Evolutionary conservation across 306 rosid species (phyloP).

Genomic region (Ceratonia siliqua): DNA sequence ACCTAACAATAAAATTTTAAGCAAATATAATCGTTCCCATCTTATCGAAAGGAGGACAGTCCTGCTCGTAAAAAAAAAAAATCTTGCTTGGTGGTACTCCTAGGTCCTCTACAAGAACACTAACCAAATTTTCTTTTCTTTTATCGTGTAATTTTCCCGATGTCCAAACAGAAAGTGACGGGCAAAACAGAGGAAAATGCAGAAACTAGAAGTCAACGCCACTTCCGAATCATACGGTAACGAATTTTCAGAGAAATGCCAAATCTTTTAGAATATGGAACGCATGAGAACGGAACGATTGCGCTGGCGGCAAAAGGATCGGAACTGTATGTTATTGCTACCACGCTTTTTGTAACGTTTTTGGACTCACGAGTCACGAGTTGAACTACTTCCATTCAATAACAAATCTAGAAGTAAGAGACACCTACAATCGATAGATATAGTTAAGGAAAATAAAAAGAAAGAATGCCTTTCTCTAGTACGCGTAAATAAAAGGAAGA

Average conservation of each 20-base stretch:
- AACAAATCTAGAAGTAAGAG: neutral
- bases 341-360: constrained; percentile 30
- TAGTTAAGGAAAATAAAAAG: too few species aligned
- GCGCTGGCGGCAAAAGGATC: constrained; percentile 48
- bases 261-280: constrained; percentile 15
- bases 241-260: constrained; percentile 19
- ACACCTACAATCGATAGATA: neutral
- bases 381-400: neutral
- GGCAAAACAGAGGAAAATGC: neutral
- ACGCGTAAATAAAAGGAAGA: neutral
- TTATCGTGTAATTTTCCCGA: neutral
- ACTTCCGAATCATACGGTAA: neutral
- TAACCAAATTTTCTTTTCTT: neutral
- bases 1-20: neutral
- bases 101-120: neutral
- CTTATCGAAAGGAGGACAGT: neutral
- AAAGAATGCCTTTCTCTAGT: neutral
- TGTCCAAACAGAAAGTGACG: neutral
- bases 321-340: constrained; percentile 35
- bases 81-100: neutral
- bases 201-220: neutral
- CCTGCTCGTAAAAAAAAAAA: too few species aligned
- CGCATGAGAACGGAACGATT: neutral
- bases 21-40: neutral
- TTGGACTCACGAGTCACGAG: neutral